Evolutionary conservation across 192 early-diverging fungal genomes (phyloP), one percentile per base, ranked within the genome.

Genomic region (Umbelopsis sp.): DNA sequence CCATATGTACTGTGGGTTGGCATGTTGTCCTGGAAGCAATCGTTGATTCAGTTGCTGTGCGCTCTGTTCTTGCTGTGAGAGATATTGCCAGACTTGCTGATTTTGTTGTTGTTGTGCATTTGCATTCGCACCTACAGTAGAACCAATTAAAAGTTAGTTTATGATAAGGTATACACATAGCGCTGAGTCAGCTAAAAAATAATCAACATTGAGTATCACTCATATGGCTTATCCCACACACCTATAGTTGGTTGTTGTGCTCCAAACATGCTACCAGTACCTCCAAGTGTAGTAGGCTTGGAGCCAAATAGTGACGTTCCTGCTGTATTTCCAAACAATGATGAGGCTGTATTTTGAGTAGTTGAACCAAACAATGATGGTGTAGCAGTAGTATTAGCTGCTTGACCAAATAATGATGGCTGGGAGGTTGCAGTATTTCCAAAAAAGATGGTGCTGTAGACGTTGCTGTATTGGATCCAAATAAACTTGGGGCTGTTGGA

Each of bases 1-100:
- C 86, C 90, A 87, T n/a, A 81, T 70, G 26, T 78, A 75, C 26
- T 82, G 77, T 45, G 83, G 75, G 24, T 65, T 45, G 45, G 12
- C 74, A 49, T 45, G 70, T 67, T 71, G 77, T 65, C 29, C 77
- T 71, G 73, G 72, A 11, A 71, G 43, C 11, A 56, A 17, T 0
- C 74, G 65, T 36, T 74, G 75, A 49, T 79, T 73, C 65, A 80
- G 74, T 47, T 83, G 75, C 65, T 83, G 76, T 65, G 74, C 77
- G 65, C 81, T 79, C 54, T 82, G 69, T 54, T 83, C 81, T 36
- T 45, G 45, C 52, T 67, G 78, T 45, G 43, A 45, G 26, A 70
- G 70, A 56, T 69, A 80, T 26, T 71, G 36, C 26, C 54, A 73
- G 54, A 54, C 71, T 67, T 69, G 73, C 44, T 65, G 79, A 52